phyloP scores from a whole-genome alignment of 1,284 basidiomycete genomes.

The Trichosporon coremiiforme region DNA sequence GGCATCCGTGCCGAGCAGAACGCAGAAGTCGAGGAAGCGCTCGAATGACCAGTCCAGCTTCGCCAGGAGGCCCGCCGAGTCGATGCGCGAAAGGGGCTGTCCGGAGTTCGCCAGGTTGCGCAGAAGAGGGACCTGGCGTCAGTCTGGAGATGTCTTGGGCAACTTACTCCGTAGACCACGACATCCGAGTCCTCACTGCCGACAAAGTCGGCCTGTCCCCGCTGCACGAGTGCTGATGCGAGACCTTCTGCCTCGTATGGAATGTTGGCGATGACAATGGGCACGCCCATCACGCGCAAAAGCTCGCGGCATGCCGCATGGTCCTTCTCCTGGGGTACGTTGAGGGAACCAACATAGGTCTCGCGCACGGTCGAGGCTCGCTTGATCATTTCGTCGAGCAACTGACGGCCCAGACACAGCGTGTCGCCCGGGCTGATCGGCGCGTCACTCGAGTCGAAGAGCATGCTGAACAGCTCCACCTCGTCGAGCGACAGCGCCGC shows the following conservation, averaged over 20 bases:
- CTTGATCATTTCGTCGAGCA: constrained; percentile 34
- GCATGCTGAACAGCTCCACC: constrained; percentile 36
- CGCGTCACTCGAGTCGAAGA: constrained; percentile 19
- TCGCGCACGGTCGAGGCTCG: constrained; percentile 28
- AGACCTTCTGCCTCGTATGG: constrained; percentile 80
- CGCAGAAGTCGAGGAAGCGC: constrained; percentile 74
- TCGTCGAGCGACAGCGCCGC: constrained; percentile 43
- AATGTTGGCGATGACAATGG: constrained; percentile 67
- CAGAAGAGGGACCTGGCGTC: constrained; percentile 67
- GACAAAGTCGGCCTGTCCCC: constrained; percentile 77
- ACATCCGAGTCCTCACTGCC: constrained; percentile 77
- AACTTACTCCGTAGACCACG: constrained; percentile 49
- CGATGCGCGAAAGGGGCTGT: constrained; percentile 66
- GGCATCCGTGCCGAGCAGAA: constrained; percentile 86
- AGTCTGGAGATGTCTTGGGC: not conserved
- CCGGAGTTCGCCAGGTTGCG: constrained; percentile 68
- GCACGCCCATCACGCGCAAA: constrained; percentile 72
- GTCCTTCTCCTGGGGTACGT: constrained; percentile 41
- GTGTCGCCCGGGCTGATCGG: not conserved
- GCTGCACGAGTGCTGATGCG: constrained; percentile 70
- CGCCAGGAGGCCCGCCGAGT: constrained; percentile 66
- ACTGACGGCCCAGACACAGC: not conserved
- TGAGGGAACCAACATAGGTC: constrained; percentile 43
- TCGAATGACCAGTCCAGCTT: constrained; percentile 62
- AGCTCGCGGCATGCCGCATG: constrained; percentile 56